Percentiles rank a stretch among this genome's conserved stretches.
These are phyloP conservation scores for Adansonia rubrostipa DNA, from an alignment of 441 rosid genomes.

Conservation along the genomic window DNA sequence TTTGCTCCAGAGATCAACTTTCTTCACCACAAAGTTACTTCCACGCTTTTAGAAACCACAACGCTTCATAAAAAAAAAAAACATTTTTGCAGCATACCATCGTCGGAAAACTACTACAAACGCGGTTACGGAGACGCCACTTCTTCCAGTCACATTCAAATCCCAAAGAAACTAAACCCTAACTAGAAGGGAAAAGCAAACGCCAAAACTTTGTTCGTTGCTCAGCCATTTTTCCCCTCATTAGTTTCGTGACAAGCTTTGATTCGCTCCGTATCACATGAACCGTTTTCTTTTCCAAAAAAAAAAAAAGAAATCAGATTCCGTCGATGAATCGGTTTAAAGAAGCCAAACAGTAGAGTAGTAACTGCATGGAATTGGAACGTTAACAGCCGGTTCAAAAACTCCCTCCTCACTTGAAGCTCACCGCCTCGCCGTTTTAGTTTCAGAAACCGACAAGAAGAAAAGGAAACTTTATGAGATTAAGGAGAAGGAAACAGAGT, in stretches of 20 bases:
- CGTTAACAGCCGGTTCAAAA: slow-evolving; percentile 25
- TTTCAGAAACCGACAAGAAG: background rate
- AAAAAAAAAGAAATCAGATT: background rate
- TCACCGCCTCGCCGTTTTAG: background rate
- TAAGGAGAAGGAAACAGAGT: slow-evolving; percentile 52
- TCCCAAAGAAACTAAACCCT: slow-evolving; percentile 34
- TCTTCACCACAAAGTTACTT: slow-evolving; percentile 39
- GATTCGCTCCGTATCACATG: background rate
- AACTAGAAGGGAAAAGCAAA: slow-evolving; percentile 19
- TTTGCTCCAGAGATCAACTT: slow-evolving; percentile 36
- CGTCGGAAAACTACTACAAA: background rate
- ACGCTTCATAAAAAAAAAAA: background rate
- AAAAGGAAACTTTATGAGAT: slow-evolving; percentile 36
- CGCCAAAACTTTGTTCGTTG: slow-evolving; percentile 25
- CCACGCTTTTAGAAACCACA: slow-evolving; percentile 27
- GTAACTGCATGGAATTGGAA: background rate
- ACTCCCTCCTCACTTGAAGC: background rate
- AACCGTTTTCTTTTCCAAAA: slow-evolving; percentile 3
- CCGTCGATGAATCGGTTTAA: slow-evolving; percentile 12
- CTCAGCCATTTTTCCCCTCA: slow-evolving; percentile 24
- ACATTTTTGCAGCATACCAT: slow-evolving; percentile 3
- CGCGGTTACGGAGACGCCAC: background rate
- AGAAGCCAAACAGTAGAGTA: slow-evolving; percentile 10
- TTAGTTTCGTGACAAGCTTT: slow-evolving; percentile 11
- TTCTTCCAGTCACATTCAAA: slow-evolving; percentile 31